Base-by-base conservation (phyloP, 2,329 filamentous ascomycete species). In the Ascochyta clinopodiicola region DNA sequence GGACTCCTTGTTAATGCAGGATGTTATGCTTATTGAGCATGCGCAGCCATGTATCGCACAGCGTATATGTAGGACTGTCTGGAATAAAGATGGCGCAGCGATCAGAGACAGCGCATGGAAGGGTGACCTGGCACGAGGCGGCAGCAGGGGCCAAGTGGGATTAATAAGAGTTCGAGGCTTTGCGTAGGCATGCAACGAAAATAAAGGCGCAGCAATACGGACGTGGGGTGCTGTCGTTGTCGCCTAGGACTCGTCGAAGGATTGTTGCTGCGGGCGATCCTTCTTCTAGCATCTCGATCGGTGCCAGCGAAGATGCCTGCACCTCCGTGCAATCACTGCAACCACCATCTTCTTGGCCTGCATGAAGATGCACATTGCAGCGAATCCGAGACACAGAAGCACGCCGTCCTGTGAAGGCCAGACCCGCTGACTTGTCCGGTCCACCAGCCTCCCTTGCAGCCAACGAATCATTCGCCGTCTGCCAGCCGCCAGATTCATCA, bases 111-210 rank as follows among this genome's bases (percentile, higher is more conserved):
- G 57, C 62, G 59, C 60, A 63, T 50, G 52, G 60, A 66, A 60
- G 52, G 64, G 60, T 67, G 64, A 69, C 63, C 60, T 66, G 63
- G 63, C 63, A 66, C 63, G 57, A 50, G 63, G 62, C 61, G 57
- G 60, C 57, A 25, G 47, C 56, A 53, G 54, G 60, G 61, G 47
- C 54, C 45, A 59, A 63, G 53, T 60, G 51, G 64, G 49, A 59
- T 64, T 51, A 62, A 63, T 55, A 63, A 49, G 52, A 52, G 46
- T 44, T 46, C 59, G 57, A 60, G 57, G 46, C 54, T 57, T 56
- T 50, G 52, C 47, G 55, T 51, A 42, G 51, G 62, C 44, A 61
- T 51, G 58, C 45, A 55, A 58, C 47, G 42, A 40, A 54, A 62
- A 63, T 56, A 51, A 63, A 58, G 64, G 65, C 64, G 62, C 62